These are phyloP conservation scores for Arthromyces matolae DNA, from an alignment of 768 basidiomycete species.

Conservation along the genomic window DNA sequence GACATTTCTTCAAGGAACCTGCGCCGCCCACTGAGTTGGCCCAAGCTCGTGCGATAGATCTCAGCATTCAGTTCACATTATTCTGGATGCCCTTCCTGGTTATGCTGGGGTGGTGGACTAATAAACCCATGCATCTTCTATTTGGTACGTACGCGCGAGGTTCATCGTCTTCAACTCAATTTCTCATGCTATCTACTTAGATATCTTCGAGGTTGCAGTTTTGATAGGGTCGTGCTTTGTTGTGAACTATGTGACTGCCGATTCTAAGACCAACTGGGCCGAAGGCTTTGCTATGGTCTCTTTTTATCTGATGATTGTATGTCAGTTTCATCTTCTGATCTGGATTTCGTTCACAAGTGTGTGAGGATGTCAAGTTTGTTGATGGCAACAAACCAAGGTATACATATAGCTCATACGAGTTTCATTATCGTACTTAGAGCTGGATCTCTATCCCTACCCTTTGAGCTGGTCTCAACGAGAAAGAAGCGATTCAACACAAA, in stretches of 20 bases:
- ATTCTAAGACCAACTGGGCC: constrained; percentile 77
- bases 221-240: constrained; percentile 68
- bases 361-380: no score
- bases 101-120: constrained; percentile 63
- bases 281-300: constrained; percentile 65
- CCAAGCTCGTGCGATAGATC: constrained; percentile 66
- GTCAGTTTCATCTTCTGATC: constrained; percentile 13
- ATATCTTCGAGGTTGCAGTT: constrained; percentile 64
- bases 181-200: constrained; percentile 29
- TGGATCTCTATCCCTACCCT: constrained; percentile 16
- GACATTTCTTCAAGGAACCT: constrained; percentile 35
- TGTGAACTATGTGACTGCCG: constrained; percentile 78
- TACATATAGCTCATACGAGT: constrained; percentile 4
- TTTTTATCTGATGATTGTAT: constrained; percentile 66
- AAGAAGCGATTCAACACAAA: not conserved
- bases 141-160: constrained; percentile 48
- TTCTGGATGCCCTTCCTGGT: constrained; percentile 79
- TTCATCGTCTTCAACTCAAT: not conserved
- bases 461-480: constrained; percentile 23
- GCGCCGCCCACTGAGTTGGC: constrained; percentile 56
- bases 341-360: no score
- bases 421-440: constrained; percentile 18
- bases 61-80: constrained; percentile 72
- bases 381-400: constrained; percentile 5
- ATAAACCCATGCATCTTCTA: constrained; percentile 57